These are phyloP conservation scores for Paraurostyla sp. DNA, from an alignment of 73 alveolate species.

Conservation along the genomic window DNA sequence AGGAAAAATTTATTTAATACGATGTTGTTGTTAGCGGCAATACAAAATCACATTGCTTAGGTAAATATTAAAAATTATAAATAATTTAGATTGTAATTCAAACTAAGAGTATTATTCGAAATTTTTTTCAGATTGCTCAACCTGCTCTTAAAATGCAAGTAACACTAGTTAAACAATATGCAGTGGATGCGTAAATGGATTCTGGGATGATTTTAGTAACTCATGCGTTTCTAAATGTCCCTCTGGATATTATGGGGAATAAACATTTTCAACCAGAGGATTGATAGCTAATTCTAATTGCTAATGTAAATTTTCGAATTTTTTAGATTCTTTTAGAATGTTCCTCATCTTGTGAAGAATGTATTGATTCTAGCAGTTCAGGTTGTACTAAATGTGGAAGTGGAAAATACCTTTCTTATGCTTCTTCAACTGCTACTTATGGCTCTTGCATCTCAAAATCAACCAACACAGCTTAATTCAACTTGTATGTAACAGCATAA, in stretches of 20 bases:
- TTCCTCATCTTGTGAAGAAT: background rate
- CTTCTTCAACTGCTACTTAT: background rate
- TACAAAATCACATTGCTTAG: no score
- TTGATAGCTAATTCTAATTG: background rate
- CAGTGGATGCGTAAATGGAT: slow-evolving; percentile 34
- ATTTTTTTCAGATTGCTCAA: slow-evolving; percentile 12
- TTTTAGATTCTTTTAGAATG: no score
- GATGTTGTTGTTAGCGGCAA: no score
- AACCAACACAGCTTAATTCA: background rate
- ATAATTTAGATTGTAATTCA: slow-evolving; percentile 19
- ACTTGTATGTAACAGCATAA: background rate
- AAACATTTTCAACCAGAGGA: background rate
- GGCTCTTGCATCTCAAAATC: slow-evolving; percentile 27
- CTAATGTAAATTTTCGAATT: no score
- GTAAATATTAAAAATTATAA: no score
- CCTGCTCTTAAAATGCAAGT: background rate
- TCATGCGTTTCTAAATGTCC: slow-evolving; percentile 34
- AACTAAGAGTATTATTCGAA: background rate
- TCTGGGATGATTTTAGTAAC: background rate
- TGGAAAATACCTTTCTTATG: background rate
- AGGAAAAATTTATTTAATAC: background rate
- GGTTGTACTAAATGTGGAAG: background rate
- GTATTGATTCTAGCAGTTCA: background rate
- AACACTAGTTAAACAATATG: background rate
- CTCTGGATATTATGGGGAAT: slow-evolving; percentile 19